These are phyloP conservation scores for Pyronema omphalodes DNA, from an alignment of 495 filamentous ascomycete species.

Conservation along the genomic window DNA sequence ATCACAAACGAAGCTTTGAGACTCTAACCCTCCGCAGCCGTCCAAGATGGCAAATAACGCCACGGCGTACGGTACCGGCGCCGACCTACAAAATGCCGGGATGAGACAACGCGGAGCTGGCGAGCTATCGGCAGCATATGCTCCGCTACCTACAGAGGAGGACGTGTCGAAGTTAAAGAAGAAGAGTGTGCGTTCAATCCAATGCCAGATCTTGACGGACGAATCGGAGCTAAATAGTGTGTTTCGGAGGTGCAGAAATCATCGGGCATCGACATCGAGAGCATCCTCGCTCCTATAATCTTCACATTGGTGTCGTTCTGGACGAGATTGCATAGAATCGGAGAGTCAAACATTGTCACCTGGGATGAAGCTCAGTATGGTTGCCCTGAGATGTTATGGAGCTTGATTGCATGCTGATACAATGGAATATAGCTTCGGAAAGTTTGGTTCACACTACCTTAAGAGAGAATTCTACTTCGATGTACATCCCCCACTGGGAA, in stretches of 20 bases:
- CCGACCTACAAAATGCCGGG: conserved; percentile 33
- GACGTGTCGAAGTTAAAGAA: conserved; percentile 8
- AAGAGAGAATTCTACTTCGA: conserved; percentile 99
- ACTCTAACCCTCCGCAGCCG: neutral
- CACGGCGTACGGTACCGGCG: conserved; percentile 28
- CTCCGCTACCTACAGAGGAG: conserved; percentile 3
- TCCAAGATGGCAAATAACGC: conserved; percentile 3
- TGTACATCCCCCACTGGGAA: conserved; percentile 90
- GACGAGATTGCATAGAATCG: conserved; percentile 89
- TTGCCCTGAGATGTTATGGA: neutral
- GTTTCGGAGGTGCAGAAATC: neutral
- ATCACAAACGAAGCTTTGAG: neutral
- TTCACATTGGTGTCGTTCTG: conserved; percentile 83
- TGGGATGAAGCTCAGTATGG: conserved; percentile 97
- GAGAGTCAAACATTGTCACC: conserved; percentile 84
- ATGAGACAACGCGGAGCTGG: conserved; percentile 1
- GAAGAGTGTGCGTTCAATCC: conserved; percentile 7
- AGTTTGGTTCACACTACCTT: conserved; percentile 96
- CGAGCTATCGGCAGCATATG: neutral
- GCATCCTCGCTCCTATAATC: conserved; percentile 67
- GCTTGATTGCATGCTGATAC: neutral
- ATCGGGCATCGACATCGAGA: conserved; percentile 33
- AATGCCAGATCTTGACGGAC: neutral
- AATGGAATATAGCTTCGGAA: conserved; percentile 57
- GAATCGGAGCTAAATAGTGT: neutral